phyloP scores from a whole-genome alignment of 106 monocot species.

The Phalaenopsis equestris region DNA sequence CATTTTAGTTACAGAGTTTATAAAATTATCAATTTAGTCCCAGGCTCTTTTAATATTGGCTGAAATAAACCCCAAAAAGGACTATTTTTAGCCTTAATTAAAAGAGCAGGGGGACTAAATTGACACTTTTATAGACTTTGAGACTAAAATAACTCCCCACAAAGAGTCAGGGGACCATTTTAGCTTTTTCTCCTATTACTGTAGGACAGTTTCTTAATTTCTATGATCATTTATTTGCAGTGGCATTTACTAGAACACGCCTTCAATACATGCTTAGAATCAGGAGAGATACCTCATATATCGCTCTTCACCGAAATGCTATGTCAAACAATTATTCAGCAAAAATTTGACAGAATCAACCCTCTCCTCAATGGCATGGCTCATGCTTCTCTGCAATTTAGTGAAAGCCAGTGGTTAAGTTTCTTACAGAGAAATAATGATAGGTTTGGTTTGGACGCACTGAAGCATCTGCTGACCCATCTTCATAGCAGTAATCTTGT shows the following conservation, averaged over 20 bases:
- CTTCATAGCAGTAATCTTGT: conserved; percentile 23
- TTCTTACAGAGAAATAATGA: conserved; percentile 39
- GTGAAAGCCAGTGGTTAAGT: conserved; percentile 56
- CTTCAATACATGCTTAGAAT: conserved; percentile 61
- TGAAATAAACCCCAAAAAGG: too few species aligned
- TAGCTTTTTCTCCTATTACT: not conserved
- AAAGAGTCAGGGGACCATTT: too few species aligned
- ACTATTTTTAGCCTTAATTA: too few species aligned
- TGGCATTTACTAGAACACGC: conserved; percentile 86
- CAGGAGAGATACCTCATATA: conserved; percentile 56
- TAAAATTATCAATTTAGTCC: too few species aligned
- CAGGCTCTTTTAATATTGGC: too few species aligned
- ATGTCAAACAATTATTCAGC: conserved; percentile 38
- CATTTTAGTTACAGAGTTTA: too few species aligned
- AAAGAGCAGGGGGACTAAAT: too few species aligned
- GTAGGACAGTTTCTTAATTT: not conserved
- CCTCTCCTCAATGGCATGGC: conserved; percentile 68
- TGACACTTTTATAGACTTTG: too few species aligned
- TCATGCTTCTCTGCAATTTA: conserved; percentile 54
- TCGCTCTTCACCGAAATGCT: conserved; percentile 68
- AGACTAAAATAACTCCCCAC: too few species aligned
- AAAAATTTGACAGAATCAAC: conserved; percentile 37
- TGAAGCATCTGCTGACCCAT: conserved; percentile 32
- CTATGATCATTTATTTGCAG: conserved; percentile 24
- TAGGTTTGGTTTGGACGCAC: conserved; percentile 21